Percentiles rank a stretch among this genome's conserved stretches.
These are phyloP conservation scores for Phytophthora boehmeriae DNA, from an alignment of 352 stramenopile species.

Conservation along the genomic window DNA sequence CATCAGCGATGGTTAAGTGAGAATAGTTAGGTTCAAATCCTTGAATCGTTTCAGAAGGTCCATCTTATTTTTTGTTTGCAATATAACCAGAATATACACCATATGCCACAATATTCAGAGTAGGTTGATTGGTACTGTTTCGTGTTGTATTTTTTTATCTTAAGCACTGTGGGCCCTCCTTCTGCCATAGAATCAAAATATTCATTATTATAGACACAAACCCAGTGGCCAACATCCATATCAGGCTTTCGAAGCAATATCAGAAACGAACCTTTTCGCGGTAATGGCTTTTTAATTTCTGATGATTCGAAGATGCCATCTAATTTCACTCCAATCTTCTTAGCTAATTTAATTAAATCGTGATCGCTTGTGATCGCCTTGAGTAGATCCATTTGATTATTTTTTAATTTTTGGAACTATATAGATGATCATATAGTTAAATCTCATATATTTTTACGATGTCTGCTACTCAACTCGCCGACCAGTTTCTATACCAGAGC, in stretches of 20 bases:
- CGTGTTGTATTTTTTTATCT: slow-evolving; percentile 9
- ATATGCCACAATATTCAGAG: slow-evolving; percentile 11
- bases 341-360: not conserved
- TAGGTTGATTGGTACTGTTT: slow-evolving; percentile 8
- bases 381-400: not conserved
- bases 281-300: not conserved
- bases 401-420: not conserved
- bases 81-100: slow-evolving; percentile 17
- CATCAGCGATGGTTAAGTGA: no score
- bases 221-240: slow-evolving; percentile 9
- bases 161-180: slow-evolving; percentile 13
- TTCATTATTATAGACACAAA: not conserved
- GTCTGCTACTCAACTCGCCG: not conserved
- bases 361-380: not conserved
- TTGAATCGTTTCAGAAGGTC: slow-evolving; percentile 14
- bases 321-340: not conserved
- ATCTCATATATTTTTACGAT: no score
- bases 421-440: no score
- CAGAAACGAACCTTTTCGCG: not conserved
- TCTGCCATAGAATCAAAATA: slow-evolving; percentile 21
- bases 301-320: slow-evolving; percentile 1
- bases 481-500: slow-evolving; percentile 6
- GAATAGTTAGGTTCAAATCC: slow-evolving; percentile 13
- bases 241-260: slow-evolving; percentile 4
- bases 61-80: slow-evolving; percentile 12